A percentile compares a stretch with the other conserved stretches of the same genome.
Evolutionary conservation across 1,284 basidiomycete genomes (phyloP).

Genomic region (Apiotrichum montevideense): DNA sequence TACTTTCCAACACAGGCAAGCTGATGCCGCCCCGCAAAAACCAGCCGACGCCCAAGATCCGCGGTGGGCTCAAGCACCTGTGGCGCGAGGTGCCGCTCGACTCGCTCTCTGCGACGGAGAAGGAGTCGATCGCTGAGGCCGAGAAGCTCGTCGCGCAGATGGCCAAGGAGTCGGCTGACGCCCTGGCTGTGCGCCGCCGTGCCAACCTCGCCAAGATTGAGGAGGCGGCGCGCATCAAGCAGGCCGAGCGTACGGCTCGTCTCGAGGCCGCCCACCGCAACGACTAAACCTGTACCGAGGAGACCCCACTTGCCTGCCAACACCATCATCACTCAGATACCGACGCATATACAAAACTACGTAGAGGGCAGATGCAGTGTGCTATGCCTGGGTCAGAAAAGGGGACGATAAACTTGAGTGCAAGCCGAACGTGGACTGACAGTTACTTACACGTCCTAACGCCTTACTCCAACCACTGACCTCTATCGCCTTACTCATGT

Average conservation of each 20-base stretch:
- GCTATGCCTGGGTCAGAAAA: constrained; percentile 8
- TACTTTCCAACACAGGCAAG: constrained; percentile 1
- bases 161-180: neutral
- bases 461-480: too few relatives aligned
- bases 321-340: neutral
- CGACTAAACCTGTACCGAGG: neutral
- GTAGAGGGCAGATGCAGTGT: constrained; percentile 17
- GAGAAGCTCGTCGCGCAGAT: neutral
- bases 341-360: constrained; percentile 1
- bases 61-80: constrained; percentile 13
- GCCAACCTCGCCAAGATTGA: neutral
- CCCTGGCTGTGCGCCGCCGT: neutral
- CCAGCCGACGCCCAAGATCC: constrained; percentile 17
- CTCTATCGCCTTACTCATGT: too few relatives aligned
- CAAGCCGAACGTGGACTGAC: neutral
- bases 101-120: neutral
- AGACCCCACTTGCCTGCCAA: neutral
- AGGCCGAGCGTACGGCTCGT: neutral
- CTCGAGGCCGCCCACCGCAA: neutral
- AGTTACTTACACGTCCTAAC: too few relatives aligned
- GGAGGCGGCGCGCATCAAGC: neutral
- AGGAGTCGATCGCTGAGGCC: neutral
- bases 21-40: neutral
- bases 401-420: neutral
- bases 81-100: constrained; percentile 17